Percentiles rank a stretch among this genome's conserved stretches.
Conservation (phyloP, 2,329 filamentous ascomycete genomes). For the Colletotrichum cuscutae region DNA sequence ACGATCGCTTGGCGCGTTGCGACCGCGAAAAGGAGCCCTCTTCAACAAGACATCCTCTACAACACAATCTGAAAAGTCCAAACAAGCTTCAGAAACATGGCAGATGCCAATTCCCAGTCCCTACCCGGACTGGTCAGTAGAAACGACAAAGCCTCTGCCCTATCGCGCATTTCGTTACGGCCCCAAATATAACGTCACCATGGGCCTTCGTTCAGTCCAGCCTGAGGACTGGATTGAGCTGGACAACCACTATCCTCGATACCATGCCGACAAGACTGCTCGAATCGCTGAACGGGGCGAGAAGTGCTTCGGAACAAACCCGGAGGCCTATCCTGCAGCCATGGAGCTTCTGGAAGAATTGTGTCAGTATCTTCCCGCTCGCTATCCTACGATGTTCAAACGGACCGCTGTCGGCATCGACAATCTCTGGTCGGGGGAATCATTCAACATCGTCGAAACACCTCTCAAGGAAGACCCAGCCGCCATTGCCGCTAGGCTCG, state of each 20-base stretch:
- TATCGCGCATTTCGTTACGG: constrained; percentile 84
- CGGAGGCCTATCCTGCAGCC: constrained; percentile 76
- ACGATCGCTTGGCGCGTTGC: neutral
- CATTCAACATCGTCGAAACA: constrained; percentile 72
- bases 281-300: constrained; percentile 74
- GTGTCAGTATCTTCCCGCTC: constrained; percentile 74
- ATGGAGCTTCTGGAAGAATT: constrained; percentile 82
- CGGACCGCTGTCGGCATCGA: constrained; percentile 72
- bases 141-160: constrained; percentile 76
- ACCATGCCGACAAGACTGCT: constrained; percentile 75
- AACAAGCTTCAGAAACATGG: constrained; percentile 51
- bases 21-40: neutral
- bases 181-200: constrained; percentile 79
- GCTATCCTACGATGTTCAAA: constrained; percentile 78
- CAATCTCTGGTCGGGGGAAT: constrained; percentile 78
- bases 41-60: neutral
- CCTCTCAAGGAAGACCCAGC: constrained; percentile 82
- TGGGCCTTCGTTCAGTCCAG: constrained; percentile 78
- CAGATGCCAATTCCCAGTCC: constrained; percentile 67
- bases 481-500: constrained; percentile 75
- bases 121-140: constrained; percentile 76
- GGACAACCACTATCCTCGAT: constrained; percentile 81
- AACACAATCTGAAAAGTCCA: neutral
- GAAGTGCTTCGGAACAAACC: constrained; percentile 76
- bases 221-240: constrained; percentile 86